These are phyloP conservation scores for Colletotrichum gigasporum DNA, from an alignment of 2,329 filamentous ascomycete species.

Conservation along the genomic window DNA sequence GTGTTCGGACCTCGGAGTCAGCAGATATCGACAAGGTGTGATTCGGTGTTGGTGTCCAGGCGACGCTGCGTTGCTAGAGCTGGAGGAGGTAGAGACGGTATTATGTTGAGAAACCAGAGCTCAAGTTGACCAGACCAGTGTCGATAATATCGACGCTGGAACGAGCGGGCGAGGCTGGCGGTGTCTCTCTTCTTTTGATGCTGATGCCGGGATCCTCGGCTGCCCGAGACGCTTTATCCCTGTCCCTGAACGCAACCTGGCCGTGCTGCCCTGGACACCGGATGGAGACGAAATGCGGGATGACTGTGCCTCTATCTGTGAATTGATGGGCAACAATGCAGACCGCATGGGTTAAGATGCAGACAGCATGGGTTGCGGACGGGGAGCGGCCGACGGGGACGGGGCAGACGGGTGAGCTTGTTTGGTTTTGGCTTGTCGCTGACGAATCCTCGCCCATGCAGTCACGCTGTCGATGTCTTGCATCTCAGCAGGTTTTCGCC, in stretches of 20 bases:
- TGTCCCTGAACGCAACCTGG: background rate
- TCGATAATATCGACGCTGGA: background rate
- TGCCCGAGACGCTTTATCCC: constrained; percentile 9
- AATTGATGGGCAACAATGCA: background rate
- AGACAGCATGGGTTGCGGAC: too few species aligned
- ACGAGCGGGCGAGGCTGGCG: background rate
- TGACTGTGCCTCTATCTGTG: background rate
- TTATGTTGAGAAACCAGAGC: background rate
- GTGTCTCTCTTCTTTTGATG: background rate
- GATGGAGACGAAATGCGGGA: background rate
- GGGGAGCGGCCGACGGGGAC: too few species aligned
- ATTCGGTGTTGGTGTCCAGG: too few species aligned
- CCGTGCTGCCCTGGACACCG: background rate
- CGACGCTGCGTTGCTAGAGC: too few species aligned
- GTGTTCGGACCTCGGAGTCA: background rate
- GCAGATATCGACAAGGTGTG: background rate
- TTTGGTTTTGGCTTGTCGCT: constrained; percentile 12
- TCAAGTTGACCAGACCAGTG: background rate
- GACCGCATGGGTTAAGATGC: background rate
- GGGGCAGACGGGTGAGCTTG: constrained; percentile 6
- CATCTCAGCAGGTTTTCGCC: constrained; percentile 10
- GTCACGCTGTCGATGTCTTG: background rate
- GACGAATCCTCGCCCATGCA: constrained; percentile 1
- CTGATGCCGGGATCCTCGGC: constrained; percentile 25
- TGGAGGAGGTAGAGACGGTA: background rate